Evolutionary conservation across 345 rosid genomes (phyloP).

Genomic region (Euphorbia lathyris): DNA sequence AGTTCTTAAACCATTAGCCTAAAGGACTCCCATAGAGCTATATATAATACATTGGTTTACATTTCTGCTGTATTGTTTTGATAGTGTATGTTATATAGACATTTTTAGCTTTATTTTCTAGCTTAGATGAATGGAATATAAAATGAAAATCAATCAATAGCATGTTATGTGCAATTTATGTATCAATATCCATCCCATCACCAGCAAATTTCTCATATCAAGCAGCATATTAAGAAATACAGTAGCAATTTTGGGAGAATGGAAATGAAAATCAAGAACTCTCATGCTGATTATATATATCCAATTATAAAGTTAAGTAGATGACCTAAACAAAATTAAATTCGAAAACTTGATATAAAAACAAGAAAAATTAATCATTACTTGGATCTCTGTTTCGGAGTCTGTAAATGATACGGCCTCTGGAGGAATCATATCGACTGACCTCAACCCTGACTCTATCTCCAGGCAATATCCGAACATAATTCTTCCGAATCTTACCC

Average conservation of each 20-base stretch:
- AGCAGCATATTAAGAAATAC: not conserved
- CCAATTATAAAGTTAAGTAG: not conserved
- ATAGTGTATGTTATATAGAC: too few relatives aligned
- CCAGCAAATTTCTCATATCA: not conserved
- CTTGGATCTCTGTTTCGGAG: constrained; percentile 36
- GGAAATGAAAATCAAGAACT: not conserved
- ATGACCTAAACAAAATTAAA: not conserved
- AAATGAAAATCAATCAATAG: too few relatives aligned
- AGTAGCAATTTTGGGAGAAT: not conserved
- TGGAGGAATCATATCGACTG: constrained; percentile 74
- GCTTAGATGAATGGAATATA: not conserved
- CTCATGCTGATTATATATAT: not conserved
- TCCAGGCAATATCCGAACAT: constrained; percentile 77
- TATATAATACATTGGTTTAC: too few relatives aligned
- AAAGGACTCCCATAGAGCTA: too few relatives aligned
- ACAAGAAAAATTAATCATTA: not conserved
- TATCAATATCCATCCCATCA: not conserved
- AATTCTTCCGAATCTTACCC: constrained; percentile 87
- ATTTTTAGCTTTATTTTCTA: not conserved
- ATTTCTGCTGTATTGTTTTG: too few relatives aligned
- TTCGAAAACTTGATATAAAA: not conserved
- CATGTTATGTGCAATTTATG: too few relatives aligned
- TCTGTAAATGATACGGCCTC: constrained; percentile 75
- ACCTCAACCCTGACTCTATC: constrained; percentile 85
- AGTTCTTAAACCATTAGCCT: too few relatives aligned